A percentile compares a stretch with the other conserved stretches of the same genome.
Conservation (phyloP, 2,329 filamentous ascomycete species). For the Emmonsiellopsis sp. region DNA sequence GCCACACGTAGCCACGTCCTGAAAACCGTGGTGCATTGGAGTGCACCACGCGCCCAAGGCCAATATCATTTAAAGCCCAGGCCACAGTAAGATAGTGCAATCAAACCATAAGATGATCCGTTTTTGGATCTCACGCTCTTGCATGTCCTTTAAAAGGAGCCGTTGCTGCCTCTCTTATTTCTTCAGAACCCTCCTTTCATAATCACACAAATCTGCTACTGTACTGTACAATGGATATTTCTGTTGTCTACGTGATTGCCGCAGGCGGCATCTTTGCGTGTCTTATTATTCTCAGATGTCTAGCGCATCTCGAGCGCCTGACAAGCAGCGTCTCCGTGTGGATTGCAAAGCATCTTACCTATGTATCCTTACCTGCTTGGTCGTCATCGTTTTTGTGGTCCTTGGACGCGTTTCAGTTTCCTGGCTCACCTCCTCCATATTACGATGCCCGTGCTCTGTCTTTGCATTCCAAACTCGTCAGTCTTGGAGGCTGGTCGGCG, state of each 20-base stretch:
- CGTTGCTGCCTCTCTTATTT: too few relatives aligned
- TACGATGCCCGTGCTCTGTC: constrained; percentile 12
- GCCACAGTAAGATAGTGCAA: too few relatives aligned
- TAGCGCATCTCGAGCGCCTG: constrained; percentile 7
- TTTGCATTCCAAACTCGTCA: constrained; percentile 12
- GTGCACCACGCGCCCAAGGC: too few relatives aligned
- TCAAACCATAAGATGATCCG: too few relatives aligned
- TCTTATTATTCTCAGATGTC: constrained; percentile 12
- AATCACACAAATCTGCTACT: too few relatives aligned
- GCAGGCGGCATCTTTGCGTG: constrained; percentile 15
- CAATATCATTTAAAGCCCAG: too few relatives aligned
- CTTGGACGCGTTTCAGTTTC: constrained; percentile 12
- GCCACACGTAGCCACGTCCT: too few relatives aligned
- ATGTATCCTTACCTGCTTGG: constrained; percentile 16
- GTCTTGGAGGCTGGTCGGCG: constrained; percentile 7
- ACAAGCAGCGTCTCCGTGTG: constrained; percentile 6
- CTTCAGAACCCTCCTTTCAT: too few relatives aligned
- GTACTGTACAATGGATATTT: too few relatives aligned
- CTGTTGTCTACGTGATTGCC: constrained; percentile 17
- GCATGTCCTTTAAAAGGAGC: too few relatives aligned
- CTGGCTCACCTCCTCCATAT: constrained; percentile 12
- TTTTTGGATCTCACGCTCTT: too few relatives aligned
- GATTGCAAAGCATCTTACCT: constrained; percentile 16
- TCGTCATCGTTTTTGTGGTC: constrained; percentile 11
- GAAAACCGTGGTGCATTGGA: too few relatives aligned